A percentile compares a stretch with the other conserved stretches of the same genome.
Conservation (phyloP, 148 eudicot species). For the Cornus suecica region DNA sequence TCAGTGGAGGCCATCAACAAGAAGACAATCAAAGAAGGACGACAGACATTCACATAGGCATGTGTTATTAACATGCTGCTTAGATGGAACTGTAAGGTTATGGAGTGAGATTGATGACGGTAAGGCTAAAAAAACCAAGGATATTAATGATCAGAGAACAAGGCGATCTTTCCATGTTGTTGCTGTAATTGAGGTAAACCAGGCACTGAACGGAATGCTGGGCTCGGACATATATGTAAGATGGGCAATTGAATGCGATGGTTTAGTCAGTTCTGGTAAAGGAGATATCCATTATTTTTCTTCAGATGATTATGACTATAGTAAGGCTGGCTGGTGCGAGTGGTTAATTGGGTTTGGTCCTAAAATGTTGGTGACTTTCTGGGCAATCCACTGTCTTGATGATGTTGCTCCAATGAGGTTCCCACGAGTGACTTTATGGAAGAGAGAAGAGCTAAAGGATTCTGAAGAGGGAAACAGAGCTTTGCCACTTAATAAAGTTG, state of each 20-base stretch:
- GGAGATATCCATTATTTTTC: constrained; percentile 31
- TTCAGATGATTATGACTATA: constrained; percentile 35
- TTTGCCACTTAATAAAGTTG: constrained; percentile 46
- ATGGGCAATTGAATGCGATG: constrained; percentile 77
- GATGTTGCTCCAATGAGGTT: constrained; percentile 73
- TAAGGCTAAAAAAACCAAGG: constrained; percentile 55
- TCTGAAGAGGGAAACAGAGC: constrained; percentile 22
- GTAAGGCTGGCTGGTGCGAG: constrained; percentile 73
- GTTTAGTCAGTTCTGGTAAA: constrained; percentile 34
- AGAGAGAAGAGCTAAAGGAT: constrained; percentile 44
- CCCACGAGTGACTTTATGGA: constrained; percentile 85
- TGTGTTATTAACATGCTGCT: constrained; percentile 69
- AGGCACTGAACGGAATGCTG: constrained; percentile 56
- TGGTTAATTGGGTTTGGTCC: constrained; percentile 92
- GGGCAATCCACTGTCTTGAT: constrained; percentile 97
- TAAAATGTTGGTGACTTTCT: constrained; percentile 47
- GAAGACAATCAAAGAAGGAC: constrained; percentile 31
- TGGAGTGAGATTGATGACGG: constrained; percentile 91
- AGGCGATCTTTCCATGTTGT: constrained; percentile 65
- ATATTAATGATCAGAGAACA: constrained; percentile 43
- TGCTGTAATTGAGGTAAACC: constrained; percentile 74
- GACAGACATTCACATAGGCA: constrained; percentile 39
- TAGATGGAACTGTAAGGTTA: constrained; percentile 88
- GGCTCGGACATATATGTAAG: constrained; percentile 65
- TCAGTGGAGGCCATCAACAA: constrained; percentile 86